Percentiles rank a stretch among this genome's conserved stretches.
Conservation (phyloP, 2,329 filamentous ascomycete genomes). For the Xylariaceae sp. region DNA sequence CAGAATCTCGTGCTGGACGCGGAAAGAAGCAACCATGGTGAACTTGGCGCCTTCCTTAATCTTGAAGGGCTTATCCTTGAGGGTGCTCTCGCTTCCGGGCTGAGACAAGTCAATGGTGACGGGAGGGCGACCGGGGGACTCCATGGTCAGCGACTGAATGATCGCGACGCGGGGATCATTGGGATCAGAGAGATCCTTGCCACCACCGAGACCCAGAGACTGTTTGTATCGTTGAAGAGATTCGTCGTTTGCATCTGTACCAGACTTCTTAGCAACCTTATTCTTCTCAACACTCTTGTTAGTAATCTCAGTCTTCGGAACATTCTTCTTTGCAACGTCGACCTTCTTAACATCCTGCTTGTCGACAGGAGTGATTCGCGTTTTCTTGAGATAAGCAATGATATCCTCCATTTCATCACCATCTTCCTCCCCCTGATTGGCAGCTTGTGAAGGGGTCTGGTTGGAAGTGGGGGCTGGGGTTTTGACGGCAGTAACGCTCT, state of each 20-base stretch:
- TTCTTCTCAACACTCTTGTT: background rate
- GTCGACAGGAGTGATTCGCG: conserved; percentile 1
- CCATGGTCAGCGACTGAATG: conserved; percentile 86
- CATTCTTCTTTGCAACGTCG: conserved; percentile 10
- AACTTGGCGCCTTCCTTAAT: conserved; percentile 96
- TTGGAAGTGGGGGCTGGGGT: background rate
- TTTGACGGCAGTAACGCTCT: background rate
- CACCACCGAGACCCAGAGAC: conserved; percentile 81
- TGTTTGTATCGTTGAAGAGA: conserved; percentile 97
- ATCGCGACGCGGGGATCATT: conserved; percentile 88
- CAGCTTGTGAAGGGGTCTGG: too few species aligned
- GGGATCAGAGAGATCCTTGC: conserved; percentile 69
- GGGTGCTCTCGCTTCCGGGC: conserved; percentile 68
- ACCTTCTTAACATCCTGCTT: conserved; percentile 8
- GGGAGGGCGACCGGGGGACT: conserved; percentile 76
- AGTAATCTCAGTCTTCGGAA: background rate
- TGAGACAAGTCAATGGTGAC: conserved; percentile 84
- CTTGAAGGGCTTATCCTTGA: conserved; percentile 91
- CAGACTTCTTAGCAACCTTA: background rate
- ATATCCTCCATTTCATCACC: background rate
- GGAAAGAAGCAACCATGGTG: conserved; percentile 91
- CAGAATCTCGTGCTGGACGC: conserved; percentile 94
- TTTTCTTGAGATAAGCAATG: conserved; percentile 1
- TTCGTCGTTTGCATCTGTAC: conserved; percentile 71
- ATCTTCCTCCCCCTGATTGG: too few species aligned